These are phyloP conservation scores for Spathaspora arborariae DNA, from an alignment of 805 yeast genomes.

Conservation along the genomic window DNA sequence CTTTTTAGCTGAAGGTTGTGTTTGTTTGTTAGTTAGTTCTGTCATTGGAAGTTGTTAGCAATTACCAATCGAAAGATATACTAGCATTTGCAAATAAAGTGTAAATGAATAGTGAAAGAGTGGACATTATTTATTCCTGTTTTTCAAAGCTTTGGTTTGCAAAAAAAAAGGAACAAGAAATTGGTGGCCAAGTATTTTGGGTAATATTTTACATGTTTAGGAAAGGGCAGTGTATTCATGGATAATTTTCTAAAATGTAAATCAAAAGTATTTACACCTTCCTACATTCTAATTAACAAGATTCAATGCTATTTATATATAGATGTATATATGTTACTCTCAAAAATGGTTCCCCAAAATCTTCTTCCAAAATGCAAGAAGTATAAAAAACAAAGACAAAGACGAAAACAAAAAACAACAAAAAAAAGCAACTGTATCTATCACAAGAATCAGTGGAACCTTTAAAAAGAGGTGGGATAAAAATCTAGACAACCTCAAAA, in stretches of 20 bases:
- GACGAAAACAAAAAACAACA: neutral
- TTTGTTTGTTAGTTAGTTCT: slow-evolving; percentile 41
- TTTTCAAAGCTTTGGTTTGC: too few relatives aligned
- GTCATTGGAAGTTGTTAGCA: too few relatives aligned
- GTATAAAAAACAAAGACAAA: neutral
- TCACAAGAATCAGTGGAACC: neutral
- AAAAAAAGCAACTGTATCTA: neutral
- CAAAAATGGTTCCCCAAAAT: neutral
- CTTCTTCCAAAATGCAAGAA: neutral
- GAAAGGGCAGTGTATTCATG: too few relatives aligned
- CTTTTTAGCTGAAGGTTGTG: slow-evolving; percentile 1
- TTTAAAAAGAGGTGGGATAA: neutral
- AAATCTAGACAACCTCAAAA: neutral
- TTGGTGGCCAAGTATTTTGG: too few relatives aligned
- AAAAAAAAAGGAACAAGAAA: too few relatives aligned
- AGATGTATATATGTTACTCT: neutral
- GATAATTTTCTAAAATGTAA: neutral
- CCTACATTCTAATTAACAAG: neutral
- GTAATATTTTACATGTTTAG: too few relatives aligned
- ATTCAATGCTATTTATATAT: neutral
- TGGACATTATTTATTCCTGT: too few relatives aligned
- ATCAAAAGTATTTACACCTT: neutral
- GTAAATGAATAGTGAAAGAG: too few relatives aligned
- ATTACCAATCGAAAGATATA: too few relatives aligned
- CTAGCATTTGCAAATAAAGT: too few relatives aligned